Base-by-base conservation (phyloP, 1,284 basidiomycete species). In the Leccinum insolens region DNA sequence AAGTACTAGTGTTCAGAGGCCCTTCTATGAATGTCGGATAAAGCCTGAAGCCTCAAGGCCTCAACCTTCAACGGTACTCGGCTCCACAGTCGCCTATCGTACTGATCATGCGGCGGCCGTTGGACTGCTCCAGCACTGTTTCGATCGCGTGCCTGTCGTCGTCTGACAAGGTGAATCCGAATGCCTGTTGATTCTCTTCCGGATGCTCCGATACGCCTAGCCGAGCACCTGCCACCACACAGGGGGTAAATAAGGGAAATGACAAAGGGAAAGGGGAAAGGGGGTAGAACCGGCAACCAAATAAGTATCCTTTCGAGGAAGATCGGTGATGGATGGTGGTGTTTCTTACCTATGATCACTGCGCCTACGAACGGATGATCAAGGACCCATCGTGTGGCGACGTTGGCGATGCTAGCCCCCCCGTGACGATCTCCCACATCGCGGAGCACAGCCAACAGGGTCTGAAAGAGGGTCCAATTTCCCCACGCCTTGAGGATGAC, bases 401-500 rank as follows among this genome's bases (percentile, higher is more conserved):
- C 82, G 74, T 93, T 94, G 64, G 92, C 86, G 59, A 94, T 89
- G 78, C 89, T 92, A 62, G 83, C 79, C n/a, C 86, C 86, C 31
- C 82, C 83, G 76, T 92, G 89, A 28, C 85, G 85, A 80, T 91
- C 86, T 8, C 87, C 92, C 69, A 94, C 87, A n/a, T 70, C 72
- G 39, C 88, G 85, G 44, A 94, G 82, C 58, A 85, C 84, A 7
- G 74, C 59, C 57, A 94, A 80, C 0, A 94, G 84, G 0, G 80
- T 73, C 76, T 94, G 92, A 77, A 94, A 93, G 46, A 93, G 84
- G 12, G 82, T 71, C 93, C 92, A 94, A 65, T 79, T 82, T 2
- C 92, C 93, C 93, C 92, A 94, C 0, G 86, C 90, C 70, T 86
- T 88, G 66, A 90, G 74, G 71, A 94, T 94, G 82, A 93, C 87